These are phyloP conservation scores for Phytophthora constricta DNA, from an alignment of 352 stramenopile genomes.

Conservation along the genomic window DNA sequence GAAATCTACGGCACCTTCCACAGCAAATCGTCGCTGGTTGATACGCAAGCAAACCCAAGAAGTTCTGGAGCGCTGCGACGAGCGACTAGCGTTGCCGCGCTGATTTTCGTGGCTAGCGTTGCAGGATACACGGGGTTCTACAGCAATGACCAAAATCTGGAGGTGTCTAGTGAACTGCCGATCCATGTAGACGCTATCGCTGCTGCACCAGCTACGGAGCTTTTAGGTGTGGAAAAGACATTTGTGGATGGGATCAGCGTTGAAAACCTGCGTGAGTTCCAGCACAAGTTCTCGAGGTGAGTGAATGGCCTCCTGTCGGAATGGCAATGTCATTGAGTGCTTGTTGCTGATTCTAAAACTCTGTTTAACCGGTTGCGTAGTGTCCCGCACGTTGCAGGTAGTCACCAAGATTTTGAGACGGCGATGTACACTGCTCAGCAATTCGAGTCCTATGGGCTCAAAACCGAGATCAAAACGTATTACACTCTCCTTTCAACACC, in stretches of 20 bases:
- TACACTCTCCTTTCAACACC: slow-evolving; percentile 71
- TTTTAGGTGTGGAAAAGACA: slow-evolving; percentile 16
- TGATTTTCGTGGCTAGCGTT: slow-evolving; percentile 18
- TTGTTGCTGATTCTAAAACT: too few relatives aligned
- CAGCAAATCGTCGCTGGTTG: background rate
- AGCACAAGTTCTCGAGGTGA: slow-evolving; percentile 47
- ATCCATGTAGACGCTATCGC: background rate
- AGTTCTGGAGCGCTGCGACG: background rate
- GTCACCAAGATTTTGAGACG: slow-evolving; percentile 44
- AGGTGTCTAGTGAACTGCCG: slow-evolving; percentile 5
- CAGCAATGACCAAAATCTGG: slow-evolving; percentile 4
- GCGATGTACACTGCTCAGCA: slow-evolving; percentile 52
- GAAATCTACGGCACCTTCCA: slow-evolving; percentile 1
- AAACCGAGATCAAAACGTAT: slow-evolving; percentile 64
- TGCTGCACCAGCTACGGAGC: too few relatives aligned
- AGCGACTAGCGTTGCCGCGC: slow-evolving; percentile 6
- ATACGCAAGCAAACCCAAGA: background rate
- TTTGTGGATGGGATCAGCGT: slow-evolving; percentile 32
- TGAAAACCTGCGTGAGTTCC: slow-evolving; percentile 37
- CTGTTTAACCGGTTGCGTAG: background rate
- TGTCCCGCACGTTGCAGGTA: slow-evolving; percentile 42
- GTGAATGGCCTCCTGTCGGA: background rate
- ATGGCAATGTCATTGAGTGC: too few relatives aligned
- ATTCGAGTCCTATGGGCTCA: slow-evolving; percentile 55
- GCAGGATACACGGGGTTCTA: slow-evolving; percentile 12